Evolutionary conservation across 768 basidiomycete species (phyloP), one percentile per base, ranked within the genome.

Genomic region (Guyanaporus albipodus): DNA sequence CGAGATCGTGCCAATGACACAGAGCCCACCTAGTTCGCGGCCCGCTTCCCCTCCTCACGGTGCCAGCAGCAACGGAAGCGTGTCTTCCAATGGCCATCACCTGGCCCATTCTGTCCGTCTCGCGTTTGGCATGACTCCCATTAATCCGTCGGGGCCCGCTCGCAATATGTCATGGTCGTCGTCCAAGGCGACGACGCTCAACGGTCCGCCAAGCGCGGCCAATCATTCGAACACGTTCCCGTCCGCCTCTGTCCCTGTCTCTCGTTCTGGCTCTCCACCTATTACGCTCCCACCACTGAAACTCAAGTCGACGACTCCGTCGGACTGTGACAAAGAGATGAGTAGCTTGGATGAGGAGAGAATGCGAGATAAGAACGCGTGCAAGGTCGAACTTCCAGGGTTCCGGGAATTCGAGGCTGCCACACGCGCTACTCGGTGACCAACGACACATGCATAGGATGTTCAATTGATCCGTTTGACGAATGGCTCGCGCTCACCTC

Each of bases 51-150:
- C 85, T 4, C 65, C 73, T 40, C 70, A 72, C 15, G 73, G 71
- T 28, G 28, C 35, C 35, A 33, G 33, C 52, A 63, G 44, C 59
- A 64, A 59, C 42, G 63, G 59, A 31, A 32, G 53, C 38, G 40
- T 48, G 45, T 10, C 61, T 19, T 55, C 63, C 23, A 70, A 69
- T 31, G 78, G 82, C 48, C 76, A 79, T 49, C 82, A 87, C 59
- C 77, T 94, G 29, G 89, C 87, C 4, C 87, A 90, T 59, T 88
- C 85, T 1, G 85, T 95, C 19, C 82, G 88, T 31, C 74, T 84
- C 26, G 92, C 91, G 38, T 96, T 96, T 54, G 90, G 87, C 4
- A 94, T 93, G 88, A 92, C 91, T 6, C 90, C 89, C 0, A 90
- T 91, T 31, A 76, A 77, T 42, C 49, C 60, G 17, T 49, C 54